A percentile compares a stretch with the other conserved stretches of the same genome.
These are phyloP conservation scores for Alnus glutinosa DNA, from an alignment of 306 rosid genomes.

Conservation along the genomic window DNA sequence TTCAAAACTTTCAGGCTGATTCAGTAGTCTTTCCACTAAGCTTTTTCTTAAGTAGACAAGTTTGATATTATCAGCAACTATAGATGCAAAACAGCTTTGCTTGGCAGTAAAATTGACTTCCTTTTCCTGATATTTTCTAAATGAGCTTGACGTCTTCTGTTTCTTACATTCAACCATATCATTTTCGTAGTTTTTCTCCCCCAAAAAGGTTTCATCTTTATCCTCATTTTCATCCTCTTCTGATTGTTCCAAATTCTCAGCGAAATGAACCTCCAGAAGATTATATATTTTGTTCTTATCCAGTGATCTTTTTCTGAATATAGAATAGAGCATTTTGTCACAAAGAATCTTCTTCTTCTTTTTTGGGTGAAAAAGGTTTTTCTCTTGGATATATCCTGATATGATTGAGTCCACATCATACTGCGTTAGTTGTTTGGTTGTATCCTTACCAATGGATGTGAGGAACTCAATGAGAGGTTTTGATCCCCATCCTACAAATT, in stretches of 20 bases:
- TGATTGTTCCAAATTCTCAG: conserved; percentile 21
- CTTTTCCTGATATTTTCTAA: conserved; percentile 23
- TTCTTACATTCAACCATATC: conserved; percentile 15
- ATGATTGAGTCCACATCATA: conserved; percentile 39
- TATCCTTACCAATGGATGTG: conserved; percentile 49
- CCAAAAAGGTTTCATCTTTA: conserved; percentile 10
- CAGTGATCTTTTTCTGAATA: conserved; percentile 49
- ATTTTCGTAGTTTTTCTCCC: conserved; percentile 20
- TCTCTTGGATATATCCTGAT: conserved; percentile 51
- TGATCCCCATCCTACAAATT: conserved; percentile 61
- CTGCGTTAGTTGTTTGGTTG: conserved; percentile 39
- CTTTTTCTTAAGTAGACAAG: conserved; percentile 59
- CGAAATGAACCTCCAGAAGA: conserved; percentile 50
- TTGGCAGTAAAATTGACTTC: conserved; percentile 15
- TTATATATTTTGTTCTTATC: conserved; percentile 25
- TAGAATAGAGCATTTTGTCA: conserved; percentile 49
- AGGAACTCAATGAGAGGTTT: conserved; percentile 65
- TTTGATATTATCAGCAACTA: conserved; percentile 39
- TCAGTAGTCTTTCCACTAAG: conserved; percentile 48
- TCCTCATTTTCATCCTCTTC: conserved; percentile 16
- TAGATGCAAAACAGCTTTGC: conserved; percentile 42
- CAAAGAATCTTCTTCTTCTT: conserved; percentile 44
- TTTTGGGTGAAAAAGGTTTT: conserved; percentile 44
- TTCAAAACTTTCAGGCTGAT: conserved; percentile 43
- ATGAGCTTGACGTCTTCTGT: conserved; percentile 26